Evolutionary conservation across 768 basidiomycete genomes (phyloP), one percentile per base, ranked within the genome.

Genomic region (Pisolithus tinctorius): DNA sequence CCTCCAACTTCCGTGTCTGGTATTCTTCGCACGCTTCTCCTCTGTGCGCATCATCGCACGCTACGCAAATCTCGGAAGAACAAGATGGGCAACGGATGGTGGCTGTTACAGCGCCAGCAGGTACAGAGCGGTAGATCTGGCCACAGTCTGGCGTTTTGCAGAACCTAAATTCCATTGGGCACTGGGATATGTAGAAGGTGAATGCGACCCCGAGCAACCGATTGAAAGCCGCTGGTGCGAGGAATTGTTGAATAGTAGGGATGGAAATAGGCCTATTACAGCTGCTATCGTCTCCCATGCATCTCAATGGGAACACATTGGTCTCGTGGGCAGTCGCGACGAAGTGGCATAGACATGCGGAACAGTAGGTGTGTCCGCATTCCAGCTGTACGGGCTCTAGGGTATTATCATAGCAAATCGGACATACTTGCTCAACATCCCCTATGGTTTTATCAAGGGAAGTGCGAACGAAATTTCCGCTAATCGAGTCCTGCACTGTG

Each of bases 81-180:
- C 88, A 90, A 0, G 81, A 79, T 1, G 84, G 85, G 51, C 88
- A 90, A 47, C 81, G 81, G 4, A 86, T 62, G 0, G 49, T 29
- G 5, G 47, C 44, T n/a, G 59, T 29, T 1, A 72, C 62, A 6
- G 71, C 69, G 6, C 76, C 77, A 23, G 58, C 59, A 4, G 69
- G 64, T 0, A 71, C 74, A 4, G 72, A 62, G 14, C 85, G 81
- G 63, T 91, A 91, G 4, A 88, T 73, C 62, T 88, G 84, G 0
- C 71, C 71, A 53, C 88, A 92, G 60, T 90, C 86, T 0, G 89
- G 83, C 0, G 87, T 84, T 1, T 86, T 88, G 65, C 88, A 92
- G 58, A 79, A 85, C 54, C 78, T 76, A 58, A 84, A 83, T 49
- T 87, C 81, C 13, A 71, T 66, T 0, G 84, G 74, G 40, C 75